phyloP scores from a whole-genome alignment of 2,329 filamentous ascomycete genomes.

The Cladorrhinum sp. region DNA sequence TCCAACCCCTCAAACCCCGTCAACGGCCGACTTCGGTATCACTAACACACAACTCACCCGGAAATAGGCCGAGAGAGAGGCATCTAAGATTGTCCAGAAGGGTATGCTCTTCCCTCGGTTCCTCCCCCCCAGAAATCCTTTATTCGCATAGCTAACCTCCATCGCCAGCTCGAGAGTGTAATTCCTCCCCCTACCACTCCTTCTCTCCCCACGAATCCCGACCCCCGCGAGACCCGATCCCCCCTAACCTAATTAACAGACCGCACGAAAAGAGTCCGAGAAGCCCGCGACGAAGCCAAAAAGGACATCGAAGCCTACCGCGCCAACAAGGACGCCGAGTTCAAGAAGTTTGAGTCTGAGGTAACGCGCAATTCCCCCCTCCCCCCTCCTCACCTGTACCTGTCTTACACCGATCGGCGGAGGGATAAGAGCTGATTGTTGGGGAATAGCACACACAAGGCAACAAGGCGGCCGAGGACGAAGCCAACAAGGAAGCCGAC shows the following conservation, averaged over 20 bases:
- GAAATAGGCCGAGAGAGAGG: slow-evolving; percentile 86
- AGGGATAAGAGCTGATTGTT: slow-evolving; percentile 17
- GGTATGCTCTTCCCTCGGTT: slow-evolving; percentile 47
- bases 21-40: slow-evolving; percentile 2
- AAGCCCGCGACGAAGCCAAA: slow-evolving; percentile 93
- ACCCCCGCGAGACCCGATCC: no score
- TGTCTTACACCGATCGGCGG: neutral
- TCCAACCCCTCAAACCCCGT: neutral
- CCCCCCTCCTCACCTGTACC: no score
- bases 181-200: neutral
- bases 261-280: slow-evolving; percentile 95
- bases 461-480: slow-evolving; percentile 74
- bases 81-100: slow-evolving; percentile 98
- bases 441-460: slow-evolving; percentile 76
- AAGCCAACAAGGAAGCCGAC: slow-evolving; percentile 78
- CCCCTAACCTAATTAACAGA: slow-evolving; percentile 49
- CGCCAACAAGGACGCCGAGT: slow-evolving; percentile 86
- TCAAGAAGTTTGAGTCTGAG: slow-evolving; percentile 85
- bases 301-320: slow-evolving; percentile 96
- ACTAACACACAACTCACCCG: slow-evolving; percentile 15
- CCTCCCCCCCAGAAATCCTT: slow-evolving; percentile 6
- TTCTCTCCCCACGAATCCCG: neutral
- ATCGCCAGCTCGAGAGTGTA: slow-evolving; percentile 28
- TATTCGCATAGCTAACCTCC: no score
- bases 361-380: slow-evolving; percentile 33